Conservation (phyloP, 2,329 filamentous ascomycete genomes). For the Colletotrichum tropicale region DNA sequence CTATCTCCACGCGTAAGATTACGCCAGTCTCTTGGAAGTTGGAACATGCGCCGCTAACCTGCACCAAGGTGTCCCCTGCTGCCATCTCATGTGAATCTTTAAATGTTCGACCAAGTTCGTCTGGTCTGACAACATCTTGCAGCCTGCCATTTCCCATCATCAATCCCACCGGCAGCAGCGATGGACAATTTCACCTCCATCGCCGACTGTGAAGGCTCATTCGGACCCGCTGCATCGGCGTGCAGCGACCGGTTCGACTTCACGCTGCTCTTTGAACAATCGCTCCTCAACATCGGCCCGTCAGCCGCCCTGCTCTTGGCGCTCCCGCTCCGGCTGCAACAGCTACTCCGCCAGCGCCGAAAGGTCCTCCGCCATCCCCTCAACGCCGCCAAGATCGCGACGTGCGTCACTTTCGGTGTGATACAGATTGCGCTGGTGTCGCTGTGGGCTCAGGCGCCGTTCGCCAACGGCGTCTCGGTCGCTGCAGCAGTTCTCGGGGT, state of each 20-base stretch:
- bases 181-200: slow-evolving; percentile 9
- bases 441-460: slow-evolving; percentile 25
- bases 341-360: slow-evolving; percentile 27
- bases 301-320: slow-evolving; percentile 33
- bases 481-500: slow-evolving; percentile 31
- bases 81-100: neutral
- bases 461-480: slow-evolving; percentile 32
- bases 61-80: neutral
- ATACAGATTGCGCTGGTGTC: slow-evolving; percentile 30
- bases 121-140: neutral
- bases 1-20: neutral
- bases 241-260: slow-evolving; percentile 53
- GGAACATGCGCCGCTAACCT: neutral
- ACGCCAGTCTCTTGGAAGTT: neutral
- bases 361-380: slow-evolving; percentile 28
- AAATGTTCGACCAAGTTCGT: neutral
- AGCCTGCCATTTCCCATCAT: neutral
- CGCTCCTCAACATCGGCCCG: slow-evolving; percentile 34
- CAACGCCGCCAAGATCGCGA: slow-evolving; percentile 15
- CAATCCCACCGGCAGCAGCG: neutral
- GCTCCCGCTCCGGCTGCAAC: slow-evolving; percentile 32
- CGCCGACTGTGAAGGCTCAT: slow-evolving; percentile 15
- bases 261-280: slow-evolving; percentile 50
- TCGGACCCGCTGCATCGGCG: slow-evolving; percentile 24
- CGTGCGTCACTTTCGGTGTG: neutral